These are phyloP conservation scores for Coemansia sp. DNA, from an alignment of 192 early-diverging fungal species.

Conservation along the genomic window DNA sequence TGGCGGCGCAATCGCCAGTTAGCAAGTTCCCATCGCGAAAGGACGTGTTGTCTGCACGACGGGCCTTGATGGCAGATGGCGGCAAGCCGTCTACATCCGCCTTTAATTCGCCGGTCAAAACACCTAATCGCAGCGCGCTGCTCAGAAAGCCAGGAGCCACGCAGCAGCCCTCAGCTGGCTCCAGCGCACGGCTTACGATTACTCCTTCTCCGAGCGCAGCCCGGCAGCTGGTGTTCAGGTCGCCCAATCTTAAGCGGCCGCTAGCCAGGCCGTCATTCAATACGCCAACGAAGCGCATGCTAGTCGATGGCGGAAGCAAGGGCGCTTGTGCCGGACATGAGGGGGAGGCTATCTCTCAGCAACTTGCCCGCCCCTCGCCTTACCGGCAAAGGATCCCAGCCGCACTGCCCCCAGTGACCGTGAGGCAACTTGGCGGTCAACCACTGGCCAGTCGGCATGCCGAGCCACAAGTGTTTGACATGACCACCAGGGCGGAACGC, in stretches of 20 bases:
- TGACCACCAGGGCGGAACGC: neutral
- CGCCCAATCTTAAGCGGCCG: conserved; percentile 27
- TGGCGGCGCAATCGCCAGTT: neutral
- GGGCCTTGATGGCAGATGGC: conserved; percentile 24
- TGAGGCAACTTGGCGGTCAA: neutral
- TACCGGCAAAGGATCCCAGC: conserved; percentile 18
- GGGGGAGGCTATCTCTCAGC: neutral
- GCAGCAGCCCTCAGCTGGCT: neutral
- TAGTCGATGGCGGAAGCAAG: neutral
- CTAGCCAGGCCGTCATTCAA: conserved; percentile 21
- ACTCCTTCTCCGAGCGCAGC: neutral
- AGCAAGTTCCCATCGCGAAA: conserved; percentile 40
- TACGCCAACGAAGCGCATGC: conserved; percentile 42
- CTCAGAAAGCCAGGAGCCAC: neutral
- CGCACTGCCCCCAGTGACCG: conserved; percentile 23
- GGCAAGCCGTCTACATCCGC: conserved; percentile 1
- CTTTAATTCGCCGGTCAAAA: conserved; percentile 16
- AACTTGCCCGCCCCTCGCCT: conserved; percentile 14
- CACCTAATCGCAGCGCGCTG: conserved; percentile 2
- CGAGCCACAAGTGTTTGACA: conserved; percentile 3
- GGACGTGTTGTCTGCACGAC: conserved; percentile 45
- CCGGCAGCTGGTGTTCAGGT: conserved; percentile 31
- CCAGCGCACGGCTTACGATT: neutral
- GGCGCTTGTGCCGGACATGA: neutral
- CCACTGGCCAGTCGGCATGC: neutral